These are phyloP conservation scores for Phytophthora sp. DNA, from an alignment of 352 stramenopile species.

Conservation along the genomic window DNA sequence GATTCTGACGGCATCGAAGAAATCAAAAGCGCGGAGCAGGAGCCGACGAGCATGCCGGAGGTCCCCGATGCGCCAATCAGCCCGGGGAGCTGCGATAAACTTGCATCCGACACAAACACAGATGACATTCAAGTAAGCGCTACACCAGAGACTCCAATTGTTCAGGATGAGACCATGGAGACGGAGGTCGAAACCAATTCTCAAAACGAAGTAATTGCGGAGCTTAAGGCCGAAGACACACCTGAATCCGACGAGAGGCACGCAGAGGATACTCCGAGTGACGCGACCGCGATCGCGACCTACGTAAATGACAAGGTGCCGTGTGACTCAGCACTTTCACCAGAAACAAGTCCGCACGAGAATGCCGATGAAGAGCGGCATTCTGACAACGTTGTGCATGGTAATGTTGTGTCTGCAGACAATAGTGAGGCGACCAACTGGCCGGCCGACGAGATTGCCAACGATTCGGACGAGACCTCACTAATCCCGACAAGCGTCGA, in stretches of 20 bases:
- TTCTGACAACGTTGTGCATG: slow-evolving; percentile 7
- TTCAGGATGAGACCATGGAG: not conserved
- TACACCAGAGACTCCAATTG: not conserved
- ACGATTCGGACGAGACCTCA: not conserved
- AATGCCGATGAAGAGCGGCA: slow-evolving; percentile 9
- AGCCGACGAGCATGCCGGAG: not conserved
- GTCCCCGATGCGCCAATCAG: not conserved
- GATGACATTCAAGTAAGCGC: no score
- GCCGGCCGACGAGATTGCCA: not conserved
- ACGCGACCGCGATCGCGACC: no score
- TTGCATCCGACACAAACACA: not conserved
- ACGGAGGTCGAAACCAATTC: not conserved
- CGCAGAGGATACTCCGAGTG: not conserved
- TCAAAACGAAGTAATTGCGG: not conserved
- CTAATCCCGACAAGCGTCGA: not conserved
- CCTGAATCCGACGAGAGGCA: not conserved
- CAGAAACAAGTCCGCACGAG: not conserved
- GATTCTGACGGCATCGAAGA: not conserved
- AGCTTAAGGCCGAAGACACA: not conserved
- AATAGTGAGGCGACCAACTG: not conserved
- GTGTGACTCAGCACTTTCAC: not conserved
- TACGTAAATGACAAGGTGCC: slow-evolving; percentile 4
- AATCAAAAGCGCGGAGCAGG: not conserved
- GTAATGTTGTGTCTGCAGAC: slow-evolving; percentile 7
- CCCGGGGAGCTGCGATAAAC: not conserved